Evolutionary conservation across 2,329 filamentous ascomycete species (phyloP).

Genomic region (Trichoderma lentiforme): DNA sequence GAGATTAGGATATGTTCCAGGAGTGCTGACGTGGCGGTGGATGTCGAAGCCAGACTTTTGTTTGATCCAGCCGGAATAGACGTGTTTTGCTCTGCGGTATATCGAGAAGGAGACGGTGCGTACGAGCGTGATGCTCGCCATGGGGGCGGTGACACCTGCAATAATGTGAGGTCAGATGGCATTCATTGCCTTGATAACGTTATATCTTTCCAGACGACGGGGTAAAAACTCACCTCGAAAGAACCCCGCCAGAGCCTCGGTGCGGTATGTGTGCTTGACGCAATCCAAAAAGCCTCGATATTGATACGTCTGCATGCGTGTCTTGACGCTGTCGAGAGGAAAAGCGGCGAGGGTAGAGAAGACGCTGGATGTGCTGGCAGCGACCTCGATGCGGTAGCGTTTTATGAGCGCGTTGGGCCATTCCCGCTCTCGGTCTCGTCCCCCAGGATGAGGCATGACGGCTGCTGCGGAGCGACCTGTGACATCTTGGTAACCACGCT

Average conservation of each 20-base stretch:
- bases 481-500: constrained; percentile 39
- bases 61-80: constrained; percentile 68
- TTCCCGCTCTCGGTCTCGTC: constrained; percentile 25
- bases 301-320: constrained; percentile 83
- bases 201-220: neutral
- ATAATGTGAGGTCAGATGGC: neutral
- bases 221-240: constrained; percentile 62
- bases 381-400: constrained; percentile 75
- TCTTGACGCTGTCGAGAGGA: constrained; percentile 85
- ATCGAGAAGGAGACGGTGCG: constrained; percentile 76
- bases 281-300: constrained; percentile 73
- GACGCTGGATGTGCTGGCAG: constrained; percentile 72
- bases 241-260: constrained; percentile 71
- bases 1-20: constrained; percentile 67
- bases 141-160: constrained; percentile 71
- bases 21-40: constrained; percentile 66
- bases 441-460: constrained; percentile 29
- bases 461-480: constrained; percentile 31
- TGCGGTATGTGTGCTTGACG: constrained; percentile 70
- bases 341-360: constrained; percentile 79
- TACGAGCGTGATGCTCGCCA: constrained; percentile 73
- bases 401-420: constrained; percentile 55
- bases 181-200: neutral
- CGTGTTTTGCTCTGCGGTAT: constrained; percentile 74
- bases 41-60: constrained; percentile 66